These are phyloP conservation scores for Tetragonia tetragonoides DNA, from an alignment of 148 eudicot species.

Conservation along the genomic window DNA sequence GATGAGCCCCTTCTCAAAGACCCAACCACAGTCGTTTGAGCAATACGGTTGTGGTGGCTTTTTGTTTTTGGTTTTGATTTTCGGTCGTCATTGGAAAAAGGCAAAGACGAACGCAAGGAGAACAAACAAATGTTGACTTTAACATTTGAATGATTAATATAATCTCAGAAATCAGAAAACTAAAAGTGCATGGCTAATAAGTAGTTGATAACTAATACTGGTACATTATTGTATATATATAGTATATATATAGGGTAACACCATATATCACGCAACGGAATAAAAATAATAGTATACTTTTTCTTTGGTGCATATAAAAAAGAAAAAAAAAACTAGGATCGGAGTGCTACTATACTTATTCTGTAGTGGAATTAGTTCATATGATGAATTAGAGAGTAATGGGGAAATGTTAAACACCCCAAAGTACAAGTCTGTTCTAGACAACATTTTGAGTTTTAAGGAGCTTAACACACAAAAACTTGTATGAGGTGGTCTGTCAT, in stretches of 20 bases:
- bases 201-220: not conserved
- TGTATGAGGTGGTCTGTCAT: not conserved
- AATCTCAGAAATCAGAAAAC: too few relatives aligned
- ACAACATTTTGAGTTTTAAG: not conserved
- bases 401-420: too few relatives aligned
- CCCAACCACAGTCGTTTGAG: not conserved
- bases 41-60: not conserved
- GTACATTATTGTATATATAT: not conserved
- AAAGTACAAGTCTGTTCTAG: too few relatives aligned
- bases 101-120: not conserved
- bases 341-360: not conserved
- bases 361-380: not conserved
- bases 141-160: not conserved
- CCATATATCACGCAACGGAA: too few relatives aligned
- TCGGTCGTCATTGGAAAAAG: not conserved
- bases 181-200: not conserved
- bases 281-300: too few relatives aligned
- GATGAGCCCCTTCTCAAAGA: not conserved
- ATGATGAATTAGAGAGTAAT: not conserved
- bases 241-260: not conserved
- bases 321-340: not conserved
- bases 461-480: not conserved
- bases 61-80: not conserved
- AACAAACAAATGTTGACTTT: slow-evolving; percentile 1
- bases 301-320: not conserved